Percentiles rank a stretch among this genome's conserved stretches.
Evolutionary conservation across 163 green algal genomes (phyloP).

Genomic region (Chlorella variabilis): DNA sequence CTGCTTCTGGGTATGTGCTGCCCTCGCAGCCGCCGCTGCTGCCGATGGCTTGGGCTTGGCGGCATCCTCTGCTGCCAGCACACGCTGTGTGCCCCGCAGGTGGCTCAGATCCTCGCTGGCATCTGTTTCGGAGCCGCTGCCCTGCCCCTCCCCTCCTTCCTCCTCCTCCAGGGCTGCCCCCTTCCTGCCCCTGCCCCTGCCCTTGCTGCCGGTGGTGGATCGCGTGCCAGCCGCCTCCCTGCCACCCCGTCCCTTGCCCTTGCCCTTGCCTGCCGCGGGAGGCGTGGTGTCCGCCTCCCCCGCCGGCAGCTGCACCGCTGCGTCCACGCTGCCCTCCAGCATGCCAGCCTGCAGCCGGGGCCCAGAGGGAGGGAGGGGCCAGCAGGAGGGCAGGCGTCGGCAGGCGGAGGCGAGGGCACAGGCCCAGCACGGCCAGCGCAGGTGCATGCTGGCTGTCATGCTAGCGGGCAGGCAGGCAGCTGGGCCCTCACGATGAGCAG

Average conservation of each 20-base stretch:
- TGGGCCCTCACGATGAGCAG: slow-evolving; percentile 15
- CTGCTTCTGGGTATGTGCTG: neutral
- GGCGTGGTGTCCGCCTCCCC: neutral
- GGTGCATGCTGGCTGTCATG: neutral
- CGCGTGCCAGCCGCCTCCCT: neutral
- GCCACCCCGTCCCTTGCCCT: neutral
- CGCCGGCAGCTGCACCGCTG: neutral
- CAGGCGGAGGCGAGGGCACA: no score
- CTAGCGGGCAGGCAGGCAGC: neutral
- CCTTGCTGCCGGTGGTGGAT: neutral
- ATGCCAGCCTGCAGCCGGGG: neutral
- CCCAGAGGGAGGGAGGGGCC: neutral
- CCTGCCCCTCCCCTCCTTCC: neutral
- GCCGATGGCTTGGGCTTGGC: no score
- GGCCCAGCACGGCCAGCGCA: no score
- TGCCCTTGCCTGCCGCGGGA: neutral
- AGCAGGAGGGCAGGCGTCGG: neutral
- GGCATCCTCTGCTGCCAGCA: neutral
- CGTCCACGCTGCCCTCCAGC: slow-evolving; percentile 1
- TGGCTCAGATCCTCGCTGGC: neutral
- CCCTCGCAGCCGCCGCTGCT: no score
- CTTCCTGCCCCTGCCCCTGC: slow-evolving; percentile 3
- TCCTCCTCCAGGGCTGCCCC: neutral
- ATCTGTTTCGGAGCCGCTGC: slow-evolving; percentile 15
- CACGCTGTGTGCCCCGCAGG: neutral